phyloP scores from a whole-genome alignment of 257 asterid genomes.

The Capsicum chinense region DNA sequence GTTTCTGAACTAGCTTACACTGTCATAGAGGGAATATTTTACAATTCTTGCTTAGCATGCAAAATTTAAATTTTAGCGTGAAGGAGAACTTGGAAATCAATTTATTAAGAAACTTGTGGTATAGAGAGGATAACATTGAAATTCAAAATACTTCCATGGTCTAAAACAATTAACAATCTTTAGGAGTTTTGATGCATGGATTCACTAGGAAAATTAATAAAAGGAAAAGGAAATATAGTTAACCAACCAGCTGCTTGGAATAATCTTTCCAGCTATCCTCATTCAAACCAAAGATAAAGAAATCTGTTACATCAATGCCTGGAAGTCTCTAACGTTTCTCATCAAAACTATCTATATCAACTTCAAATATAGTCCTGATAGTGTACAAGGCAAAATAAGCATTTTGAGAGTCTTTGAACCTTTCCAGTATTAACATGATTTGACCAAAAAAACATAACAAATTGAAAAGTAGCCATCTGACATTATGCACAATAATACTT shows the following conservation, averaged over 20 bases:
- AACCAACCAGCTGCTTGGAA: conserved; percentile 91
- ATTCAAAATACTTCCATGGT: background rate
- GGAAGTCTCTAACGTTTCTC: conserved; percentile 95
- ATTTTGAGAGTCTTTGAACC: background rate
- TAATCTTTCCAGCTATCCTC: conserved; percentile 98
- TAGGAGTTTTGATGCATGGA: background rate
- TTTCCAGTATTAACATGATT: conserved; percentile 5
- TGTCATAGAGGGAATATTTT: background rate
- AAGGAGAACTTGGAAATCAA: background rate
- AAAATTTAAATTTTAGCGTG: background rate
- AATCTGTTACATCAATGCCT: conserved; percentile 78
- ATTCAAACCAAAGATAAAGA: conserved; percentile 84
- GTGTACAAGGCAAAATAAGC: conserved; percentile 23
- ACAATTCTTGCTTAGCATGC: background rate
- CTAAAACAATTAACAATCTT: background rate
- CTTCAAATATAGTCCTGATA: conserved; percentile 96
- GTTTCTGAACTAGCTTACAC: background rate
- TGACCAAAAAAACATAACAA: background rate
- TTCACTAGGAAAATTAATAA: background rate
- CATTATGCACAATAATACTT: background rate
- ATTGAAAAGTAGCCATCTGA: conserved; percentile 2
- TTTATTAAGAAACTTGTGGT: too few species aligned
- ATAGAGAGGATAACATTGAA: too few species aligned
- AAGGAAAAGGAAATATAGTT: conserved; percentile 22
- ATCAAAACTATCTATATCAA: conserved; percentile 94